These are phyloP conservation scores for Alternaria sp. DNA, from an alignment of 2,329 filamentous ascomycete species.

Conservation along the genomic window DNA sequence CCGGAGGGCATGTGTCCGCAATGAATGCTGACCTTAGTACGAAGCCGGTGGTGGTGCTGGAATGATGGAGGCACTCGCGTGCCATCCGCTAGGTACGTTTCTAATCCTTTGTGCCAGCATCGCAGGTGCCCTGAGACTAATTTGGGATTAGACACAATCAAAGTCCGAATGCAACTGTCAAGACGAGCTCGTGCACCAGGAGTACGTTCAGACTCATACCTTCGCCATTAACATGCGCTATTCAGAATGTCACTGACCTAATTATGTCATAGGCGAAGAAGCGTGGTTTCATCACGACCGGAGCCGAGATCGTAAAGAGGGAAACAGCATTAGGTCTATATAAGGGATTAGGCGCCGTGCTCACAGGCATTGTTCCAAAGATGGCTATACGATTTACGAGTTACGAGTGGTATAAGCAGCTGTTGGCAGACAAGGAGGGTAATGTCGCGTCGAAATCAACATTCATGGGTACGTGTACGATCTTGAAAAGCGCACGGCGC, in stretches of 20 bases:
- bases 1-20: background rate
- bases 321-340: conserved; percentile 95
- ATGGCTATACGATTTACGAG: conserved; percentile 99
- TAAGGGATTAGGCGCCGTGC: conserved; percentile 96
- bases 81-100: conserved; percentile 84
- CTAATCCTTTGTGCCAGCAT: background rate
- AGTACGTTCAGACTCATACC: conserved; percentile 57
- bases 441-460: conserved; percentile 75
- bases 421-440: conserved; percentile 75
- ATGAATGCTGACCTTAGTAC: conserved; percentile 23
- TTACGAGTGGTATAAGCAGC: conserved; percentile 93
- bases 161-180: conserved; percentile 99
- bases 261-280: conserved; percentile 65
- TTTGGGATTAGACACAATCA: conserved; percentile 82
- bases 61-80: conserved; percentile 98
- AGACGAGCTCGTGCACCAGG: conserved; percentile 83
- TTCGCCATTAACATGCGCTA: background rate
- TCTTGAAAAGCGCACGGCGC: background rate
- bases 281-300: conserved; percentile 88
- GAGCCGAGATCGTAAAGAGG: conserved; percentile 82
- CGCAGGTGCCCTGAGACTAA: conserved; percentile 23
- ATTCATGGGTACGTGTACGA: conserved; percentile 68
- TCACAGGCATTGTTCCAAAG: conserved; percentile 97
- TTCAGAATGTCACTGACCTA: conserved; percentile 24
- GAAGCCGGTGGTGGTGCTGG: conserved; percentile 93